Evolutionary conservation across 2,329 filamentous ascomycete species (phyloP), one percentile per base, ranked within the genome.

Genomic region (Neobulgaria alba): DNA sequence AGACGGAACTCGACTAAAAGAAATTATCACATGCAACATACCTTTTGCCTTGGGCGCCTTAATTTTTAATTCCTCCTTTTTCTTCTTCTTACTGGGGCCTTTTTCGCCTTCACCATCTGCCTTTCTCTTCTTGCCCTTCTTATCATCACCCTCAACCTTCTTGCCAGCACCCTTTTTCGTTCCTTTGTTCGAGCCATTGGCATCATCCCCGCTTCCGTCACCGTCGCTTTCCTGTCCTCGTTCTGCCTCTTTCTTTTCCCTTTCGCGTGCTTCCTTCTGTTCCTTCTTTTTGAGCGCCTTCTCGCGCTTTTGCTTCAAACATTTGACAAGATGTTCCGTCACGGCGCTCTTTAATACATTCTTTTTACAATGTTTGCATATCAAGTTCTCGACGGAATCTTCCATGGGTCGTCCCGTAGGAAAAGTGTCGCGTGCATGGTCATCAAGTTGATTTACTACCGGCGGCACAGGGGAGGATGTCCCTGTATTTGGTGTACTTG

Each of bases 351-450:
- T 84, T 10, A 92, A 69, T 10, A 95, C 76, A 38, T 84, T 84
- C 55, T 93, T 89, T 64, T 92, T 95, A 67, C 90, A 98, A 61
- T 93, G 87, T 61, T 92, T 95, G 72, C 90, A 98, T 51, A 83
- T 73, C 37, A 92, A 79, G 8, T 86, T 73, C 48, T 94, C 86
- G 9, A 84, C 75, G 42, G 71, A 72, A 57, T 95, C 89, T 53
- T 88, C 81, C 51, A 94, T 73, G 0, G 88, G 87, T 43, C 82
- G 79, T 47, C 87, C 86, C 34, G 82, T 89, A 3, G 79, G 72
- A 61, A 95, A 95, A 3, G 84, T 84, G 45, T 86, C 79, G 52
- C 84, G 76, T 10, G 85, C 79, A 46, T 71, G 76, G 45, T 88
- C 80, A 54, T 93, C 85, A 38, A 95, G 73, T 39, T 77, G 74